These are phyloP conservation scores for Sechiopsis laciniata DNA, from an alignment of 306 rosid genomes.

Conservation along the genomic window DNA sequence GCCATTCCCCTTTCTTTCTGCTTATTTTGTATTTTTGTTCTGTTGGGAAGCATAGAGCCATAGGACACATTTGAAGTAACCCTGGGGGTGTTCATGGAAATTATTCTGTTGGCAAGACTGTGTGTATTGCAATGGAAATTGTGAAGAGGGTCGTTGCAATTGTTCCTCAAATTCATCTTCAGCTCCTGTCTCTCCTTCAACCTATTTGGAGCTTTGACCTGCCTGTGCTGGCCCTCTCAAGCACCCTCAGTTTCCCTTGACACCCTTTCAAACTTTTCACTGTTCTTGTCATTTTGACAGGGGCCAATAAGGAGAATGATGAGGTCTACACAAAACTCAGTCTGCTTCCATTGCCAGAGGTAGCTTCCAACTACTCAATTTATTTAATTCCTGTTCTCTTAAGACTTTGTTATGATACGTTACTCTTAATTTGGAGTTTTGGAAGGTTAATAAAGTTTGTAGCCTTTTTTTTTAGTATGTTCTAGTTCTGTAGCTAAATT, in stretches of 20 bases:
- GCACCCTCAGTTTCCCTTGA: conserved; percentile 16
- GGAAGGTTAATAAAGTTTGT: conserved; percentile 19
- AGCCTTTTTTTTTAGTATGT: conserved; percentile 10
- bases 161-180: conserved; percentile 58
- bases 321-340: conserved; percentile 87
- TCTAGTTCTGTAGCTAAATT: conserved; percentile 16
- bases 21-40: conserved; percentile 13
- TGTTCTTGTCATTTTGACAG: conserved; percentile 33
- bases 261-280: not conserved
- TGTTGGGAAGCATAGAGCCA: conserved; percentile 29
- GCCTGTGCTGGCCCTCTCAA: conserved; percentile 96
- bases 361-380: conserved; percentile 23
- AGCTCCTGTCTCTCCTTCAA: conserved; percentile 51
- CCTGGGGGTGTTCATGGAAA: conserved; percentile 74
- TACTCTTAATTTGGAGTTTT: conserved; percentile 15
- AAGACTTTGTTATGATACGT: not conserved
- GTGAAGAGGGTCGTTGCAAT: conserved; percentile 52
- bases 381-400: not conserved
- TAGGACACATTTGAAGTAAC: conserved; percentile 28
- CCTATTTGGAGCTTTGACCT: conserved; percentile 85
- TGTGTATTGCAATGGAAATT: conserved; percentile 53
- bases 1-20: conserved; percentile 14
- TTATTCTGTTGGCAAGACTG: conserved; percentile 81
- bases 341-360: conserved; percentile 82
- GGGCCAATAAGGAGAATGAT: conserved; percentile 98